Conservation (phyloP, 2,329 filamentous ascomycete genomes). For the Epichloe hybrida region DNA sequence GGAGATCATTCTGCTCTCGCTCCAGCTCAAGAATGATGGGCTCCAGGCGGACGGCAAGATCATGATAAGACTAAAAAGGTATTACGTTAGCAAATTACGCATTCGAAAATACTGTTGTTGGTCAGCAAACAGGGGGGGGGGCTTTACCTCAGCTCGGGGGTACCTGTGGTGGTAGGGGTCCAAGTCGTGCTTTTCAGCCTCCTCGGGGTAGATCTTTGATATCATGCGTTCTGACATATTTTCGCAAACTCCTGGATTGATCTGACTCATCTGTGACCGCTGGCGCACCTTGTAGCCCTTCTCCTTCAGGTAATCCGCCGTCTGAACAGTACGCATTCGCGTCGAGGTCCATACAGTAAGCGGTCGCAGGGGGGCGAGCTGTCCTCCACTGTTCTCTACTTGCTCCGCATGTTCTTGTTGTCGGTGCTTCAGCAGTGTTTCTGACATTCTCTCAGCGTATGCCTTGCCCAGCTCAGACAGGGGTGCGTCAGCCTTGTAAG, state of each 20-base stretch:
- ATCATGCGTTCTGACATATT: constrained; percentile 79
- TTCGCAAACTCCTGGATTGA: constrained; percentile 93
- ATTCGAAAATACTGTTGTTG: background rate
- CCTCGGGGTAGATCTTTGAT: constrained; percentile 70
- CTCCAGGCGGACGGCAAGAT: constrained; percentile 92
- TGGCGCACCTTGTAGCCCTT: constrained; percentile 79
- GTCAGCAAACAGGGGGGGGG: background rate
- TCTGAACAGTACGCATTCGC: constrained; percentile 78
- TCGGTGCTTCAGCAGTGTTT: constrained; percentile 68
- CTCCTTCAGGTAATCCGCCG: constrained; percentile 65
- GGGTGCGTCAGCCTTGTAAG: constrained; percentile 80
- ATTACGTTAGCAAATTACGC: background rate
- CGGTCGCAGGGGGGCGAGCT: constrained; percentile 60
- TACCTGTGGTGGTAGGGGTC: constrained; percentile 97
- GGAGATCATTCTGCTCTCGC: constrained; percentile 89
- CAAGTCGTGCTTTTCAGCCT: constrained; percentile 81
- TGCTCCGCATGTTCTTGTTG: constrained; percentile 63
- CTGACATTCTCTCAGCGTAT: constrained; percentile 77
- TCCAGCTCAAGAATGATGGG: constrained; percentile 96
- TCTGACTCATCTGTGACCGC: constrained; percentile 89
- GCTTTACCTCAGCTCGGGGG: constrained; percentile 68
- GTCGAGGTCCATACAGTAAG: constrained; percentile 94
- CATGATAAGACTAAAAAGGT: constrained; percentile 73
- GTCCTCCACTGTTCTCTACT: constrained; percentile 49
- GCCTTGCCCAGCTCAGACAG: constrained; percentile 67